Evolutionary conservation across 176 grass and related monocot species (phyloP).

Genomic region (Phoenix dactylifera): DNA sequence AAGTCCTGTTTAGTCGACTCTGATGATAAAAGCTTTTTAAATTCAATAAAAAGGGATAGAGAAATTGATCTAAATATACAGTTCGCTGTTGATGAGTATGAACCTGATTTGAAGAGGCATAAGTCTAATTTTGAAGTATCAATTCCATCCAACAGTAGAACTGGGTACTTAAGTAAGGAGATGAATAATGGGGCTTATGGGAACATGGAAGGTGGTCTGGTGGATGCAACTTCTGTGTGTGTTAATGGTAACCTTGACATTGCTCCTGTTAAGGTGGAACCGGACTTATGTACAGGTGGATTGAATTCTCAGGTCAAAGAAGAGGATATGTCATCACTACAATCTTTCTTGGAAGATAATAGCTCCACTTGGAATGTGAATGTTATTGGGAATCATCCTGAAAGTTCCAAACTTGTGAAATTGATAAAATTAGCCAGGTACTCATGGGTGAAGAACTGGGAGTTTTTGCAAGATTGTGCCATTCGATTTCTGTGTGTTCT

Average conservation of each 20-base stretch:
- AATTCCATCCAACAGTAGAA: conserved; percentile 16
- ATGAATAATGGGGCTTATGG: conserved; percentile 23
- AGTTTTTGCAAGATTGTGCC: conserved; percentile 95
- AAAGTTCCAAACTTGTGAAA: conserved; percentile 61
- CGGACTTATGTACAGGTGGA: conserved; percentile 30
- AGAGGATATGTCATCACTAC: conserved; percentile 18
- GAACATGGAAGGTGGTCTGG: conserved; percentile 31
- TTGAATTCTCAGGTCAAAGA: conserved; percentile 20
- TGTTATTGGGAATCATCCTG: conserved; percentile 39
- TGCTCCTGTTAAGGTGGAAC: conserved; percentile 47
- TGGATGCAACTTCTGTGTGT: conserved; percentile 16
- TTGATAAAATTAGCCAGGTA: conserved; percentile 61
- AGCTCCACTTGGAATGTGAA: conserved; percentile 14
- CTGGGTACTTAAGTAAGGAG: conserved; percentile 21
- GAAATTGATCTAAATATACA: conserved; percentile 82
- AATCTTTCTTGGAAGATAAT: conserved; percentile 21
- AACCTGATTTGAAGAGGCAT: conserved; percentile 61
- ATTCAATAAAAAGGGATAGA: conserved; percentile 34
- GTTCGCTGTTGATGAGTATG: conserved; percentile 30
- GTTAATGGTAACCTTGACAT: conserved; percentile 28
- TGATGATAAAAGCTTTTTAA: conserved; percentile 47
- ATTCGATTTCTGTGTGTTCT: conserved; percentile 95
- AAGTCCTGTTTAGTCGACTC: conserved; percentile 38
- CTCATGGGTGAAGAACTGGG: conserved; percentile 88
- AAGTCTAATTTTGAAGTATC: conserved; percentile 27